phyloP scores from a whole-genome alignment of 1,139 yeast genomes.

The Diutina sp. region DNA sequence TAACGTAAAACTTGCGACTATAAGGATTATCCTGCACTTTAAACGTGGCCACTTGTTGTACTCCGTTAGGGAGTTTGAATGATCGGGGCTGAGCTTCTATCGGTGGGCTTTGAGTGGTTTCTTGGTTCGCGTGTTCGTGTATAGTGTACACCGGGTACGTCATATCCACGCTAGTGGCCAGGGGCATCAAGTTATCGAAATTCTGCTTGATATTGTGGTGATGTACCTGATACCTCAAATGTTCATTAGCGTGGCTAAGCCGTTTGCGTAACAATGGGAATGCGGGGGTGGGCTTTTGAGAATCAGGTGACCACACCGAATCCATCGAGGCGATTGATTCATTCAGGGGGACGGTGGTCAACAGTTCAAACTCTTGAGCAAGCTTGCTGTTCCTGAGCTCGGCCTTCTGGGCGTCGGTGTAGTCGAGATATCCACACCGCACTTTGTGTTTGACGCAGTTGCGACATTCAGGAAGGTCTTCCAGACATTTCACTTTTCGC shows the following conservation, averaged over 20 bases:
- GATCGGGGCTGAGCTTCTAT: neutral
- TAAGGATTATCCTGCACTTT: neutral
- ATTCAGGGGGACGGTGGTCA: neutral
- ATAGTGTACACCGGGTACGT: slow-evolving; percentile 28
- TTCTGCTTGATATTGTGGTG: neutral
- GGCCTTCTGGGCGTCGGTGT: slow-evolving; percentile 20
- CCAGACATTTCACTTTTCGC: slow-evolving; percentile 31
- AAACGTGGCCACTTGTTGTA: slow-evolving; percentile 8
- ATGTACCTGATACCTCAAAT: neutral
- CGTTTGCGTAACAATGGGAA: neutral
- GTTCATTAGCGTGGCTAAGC: neutral
- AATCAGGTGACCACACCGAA: neutral
- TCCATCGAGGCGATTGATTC: neutral
- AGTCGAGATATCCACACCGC: slow-evolving; percentile 28
- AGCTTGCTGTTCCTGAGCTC: slow-evolving; percentile 7
- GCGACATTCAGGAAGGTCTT: slow-evolving; percentile 27
- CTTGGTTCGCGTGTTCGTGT: slow-evolving; percentile 4
- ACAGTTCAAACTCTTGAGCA: neutral
- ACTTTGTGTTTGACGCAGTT: slow-evolving; percentile 32
- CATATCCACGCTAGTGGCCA: slow-evolving; percentile 11
- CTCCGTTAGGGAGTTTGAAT: slow-evolving; percentile 11
- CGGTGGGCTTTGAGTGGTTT: neutral
- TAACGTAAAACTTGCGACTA: neutral
- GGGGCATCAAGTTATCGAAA: neutral
- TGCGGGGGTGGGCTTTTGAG: neutral